These are phyloP conservation scores for Moesziomyces parantarcticus DNA, from an alignment of 1,284 basidiomycete genomes.

Conservation along the genomic window DNA sequence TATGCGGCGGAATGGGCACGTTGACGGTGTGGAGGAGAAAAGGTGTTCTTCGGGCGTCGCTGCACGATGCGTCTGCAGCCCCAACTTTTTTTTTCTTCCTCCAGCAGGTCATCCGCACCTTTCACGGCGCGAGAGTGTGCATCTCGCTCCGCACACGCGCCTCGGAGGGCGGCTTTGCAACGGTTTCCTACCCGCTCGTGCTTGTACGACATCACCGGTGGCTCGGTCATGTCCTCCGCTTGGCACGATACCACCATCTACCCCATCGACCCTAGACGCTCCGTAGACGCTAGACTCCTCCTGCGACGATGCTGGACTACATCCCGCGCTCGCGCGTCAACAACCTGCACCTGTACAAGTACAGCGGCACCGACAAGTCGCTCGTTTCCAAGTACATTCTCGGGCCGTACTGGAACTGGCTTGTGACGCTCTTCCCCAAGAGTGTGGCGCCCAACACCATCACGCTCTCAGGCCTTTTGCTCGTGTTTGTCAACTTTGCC, in stretches of 20 bases:
- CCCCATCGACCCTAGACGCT: conserved; percentile 1
- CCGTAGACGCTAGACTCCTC: not conserved
- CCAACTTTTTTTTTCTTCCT: conserved; percentile 16
- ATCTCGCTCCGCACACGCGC: no score
- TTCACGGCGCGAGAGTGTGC: no score
- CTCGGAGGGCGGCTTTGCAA: no score
- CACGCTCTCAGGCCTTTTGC: conserved; percentile 76
- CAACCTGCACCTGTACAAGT: conserved; percentile 73
- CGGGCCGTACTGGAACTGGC: conserved; percentile 92
- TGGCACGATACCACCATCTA: not conserved
- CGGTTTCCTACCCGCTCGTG: not conserved
- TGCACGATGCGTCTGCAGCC: conserved; percentile 2
- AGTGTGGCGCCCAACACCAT: conserved; percentile 84
- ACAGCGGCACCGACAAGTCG: conserved; percentile 72
- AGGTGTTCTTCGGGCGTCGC: conserved; percentile 5
- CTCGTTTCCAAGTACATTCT: conserved; percentile 80
- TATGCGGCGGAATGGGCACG: not conserved
- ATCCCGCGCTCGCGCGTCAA: conserved; percentile 69
- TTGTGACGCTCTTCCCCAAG: conserved; percentile 88
- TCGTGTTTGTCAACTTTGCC: conserved; percentile 85
- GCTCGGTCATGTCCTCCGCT: no score
- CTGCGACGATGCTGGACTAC: conserved; percentile 59
- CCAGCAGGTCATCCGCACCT: conserved; percentile 1
- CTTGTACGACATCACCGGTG: no score
- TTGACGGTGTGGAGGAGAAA: conserved; percentile 15